Base-by-base conservation (phyloP, 2,329 filamentous ascomycete genomes). In the Parastagonospora avenae region DNA sequence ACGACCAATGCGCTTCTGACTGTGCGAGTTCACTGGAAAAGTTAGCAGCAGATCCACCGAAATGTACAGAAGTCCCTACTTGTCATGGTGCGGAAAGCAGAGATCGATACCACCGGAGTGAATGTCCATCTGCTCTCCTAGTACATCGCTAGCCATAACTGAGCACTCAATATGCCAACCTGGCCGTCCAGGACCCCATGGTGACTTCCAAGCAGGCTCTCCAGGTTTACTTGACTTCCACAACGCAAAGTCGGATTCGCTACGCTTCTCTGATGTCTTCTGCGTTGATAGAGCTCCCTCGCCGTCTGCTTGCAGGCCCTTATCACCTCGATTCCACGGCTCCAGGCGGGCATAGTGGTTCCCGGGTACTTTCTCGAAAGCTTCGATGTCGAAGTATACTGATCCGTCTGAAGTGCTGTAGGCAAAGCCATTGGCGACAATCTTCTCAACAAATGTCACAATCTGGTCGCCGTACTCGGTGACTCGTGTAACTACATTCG, bases 151-250 rank as follows among this genome's bases (percentile, higher is more conserved):
- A 0, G 92, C 92, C 93, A 97, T 97, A 12, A 92, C 92, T 1
- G 89, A 92, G 85, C 93, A 97, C 77, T 97, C 92, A 66, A 97
- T 97, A 69, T 97, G 93, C 93, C 93, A 97, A 14, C 93, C 93
- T 1, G 93, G 93, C 38, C 93, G 82, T 4, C 92, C 92, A 48
- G 86, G 81, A 4, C 93, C 92, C 92, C 93, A 97, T 3, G 86
- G 86, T 62, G 89, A 94, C 4, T 86, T 81, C 93, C 93, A 97
- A 59, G 85, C 89, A 0, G 93, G 93, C 79, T 97, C 93, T 37
- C 93, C 93, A 11, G 90, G 85, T 76, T 96, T 97, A 1, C 89
- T 92, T 46, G 88, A 86, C 73, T 97, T 97, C 92, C 92, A 97
- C 1, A 97, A 79, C 0, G 92, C 92, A 75, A 97, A 97, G 67